These are phyloP conservation scores for Tephrocybe sp. DNA, from an alignment of 768 basidiomycete genomes.

Conservation along the genomic window DNA sequence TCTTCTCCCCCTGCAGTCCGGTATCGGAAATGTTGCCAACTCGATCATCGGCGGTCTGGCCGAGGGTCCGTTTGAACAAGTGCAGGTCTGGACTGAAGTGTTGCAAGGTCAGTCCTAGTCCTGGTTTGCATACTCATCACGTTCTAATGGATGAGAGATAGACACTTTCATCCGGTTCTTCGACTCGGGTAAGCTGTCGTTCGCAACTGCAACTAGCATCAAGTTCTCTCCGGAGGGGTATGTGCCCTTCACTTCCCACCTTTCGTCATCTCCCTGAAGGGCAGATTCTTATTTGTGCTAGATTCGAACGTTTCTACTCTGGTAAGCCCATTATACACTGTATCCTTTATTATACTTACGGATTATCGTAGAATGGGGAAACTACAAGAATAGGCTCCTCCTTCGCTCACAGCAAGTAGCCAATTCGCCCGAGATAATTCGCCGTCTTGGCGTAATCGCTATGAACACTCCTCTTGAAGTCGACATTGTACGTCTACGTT, in stretches of 20 bases:
- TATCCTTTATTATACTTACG: not conserved
- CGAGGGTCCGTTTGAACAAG: conserved; percentile 44
- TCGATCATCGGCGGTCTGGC: conserved; percentile 48
- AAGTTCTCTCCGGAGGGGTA: conserved; percentile 43
- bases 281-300: conserved; percentile 7
- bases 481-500: conserved; percentile 35
- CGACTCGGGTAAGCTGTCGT: conserved; percentile 42
- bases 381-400: conserved; percentile 44
- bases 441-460: conserved; percentile 45
- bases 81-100: conserved; percentile 50
- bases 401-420: conserved; percentile 50
- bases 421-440: conserved; percentile 47
- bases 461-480: conserved; percentile 53
- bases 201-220: conserved; percentile 47
- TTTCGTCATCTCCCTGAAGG: not conserved
- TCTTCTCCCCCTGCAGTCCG: conserved; percentile 43
- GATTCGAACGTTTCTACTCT: conserved; percentile 46
- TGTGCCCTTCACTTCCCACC: conserved; percentile 2
- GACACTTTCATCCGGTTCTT: conserved; percentile 46
- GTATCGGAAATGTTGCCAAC: conserved; percentile 48
- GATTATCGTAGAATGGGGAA: conserved; percentile 34
- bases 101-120: conserved; percentile 29
- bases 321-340: conserved; percentile 23
- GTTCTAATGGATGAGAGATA: conserved; percentile 4
- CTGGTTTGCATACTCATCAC: not conserved